phyloP scores from a whole-genome alignment of 495 filamentous ascomycete species.

The Hamigera avellanea region DNA sequence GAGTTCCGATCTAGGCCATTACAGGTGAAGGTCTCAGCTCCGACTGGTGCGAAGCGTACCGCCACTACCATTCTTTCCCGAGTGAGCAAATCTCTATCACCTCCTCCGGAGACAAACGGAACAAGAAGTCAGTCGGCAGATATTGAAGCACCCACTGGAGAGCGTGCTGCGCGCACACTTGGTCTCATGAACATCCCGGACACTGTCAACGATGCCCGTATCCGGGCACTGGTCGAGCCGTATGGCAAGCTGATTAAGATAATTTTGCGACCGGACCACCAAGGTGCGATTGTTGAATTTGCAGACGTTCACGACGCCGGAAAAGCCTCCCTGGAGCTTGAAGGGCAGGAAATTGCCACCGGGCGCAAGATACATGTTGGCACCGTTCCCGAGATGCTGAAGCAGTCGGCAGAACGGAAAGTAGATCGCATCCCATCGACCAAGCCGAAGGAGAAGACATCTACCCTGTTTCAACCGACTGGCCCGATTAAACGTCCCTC shows the following conservation, averaged over 20 bases:
- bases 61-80: slow-evolving; percentile 30
- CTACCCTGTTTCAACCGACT: slow-evolving; percentile 36
- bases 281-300: slow-evolving; percentile 84
- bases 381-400: slow-evolving; percentile 54
- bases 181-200: slow-evolving; percentile 52
- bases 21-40: slow-evolving; percentile 50
- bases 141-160: slow-evolving; percentile 17
- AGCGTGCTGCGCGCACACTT: slow-evolving; percentile 41
- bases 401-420: slow-evolving; percentile 44
- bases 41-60: slow-evolving; percentile 34
- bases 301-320: slow-evolving; percentile 56
- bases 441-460: slow-evolving; percentile 29
- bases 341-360: slow-evolving; percentile 54
- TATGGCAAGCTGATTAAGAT: slow-evolving; percentile 45
- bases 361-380: slow-evolving; percentile 60
- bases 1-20: slow-evolving; percentile 58
- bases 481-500: slow-evolving; percentile 46
- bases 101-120: slow-evolving; percentile 28
- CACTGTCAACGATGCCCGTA: slow-evolving; percentile 52
- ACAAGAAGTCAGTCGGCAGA: slow-evolving; percentile 5
- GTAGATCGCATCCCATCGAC: slow-evolving; percentile 32
- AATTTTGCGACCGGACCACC: slow-evolving; percentile 55
- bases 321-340: slow-evolving; percentile 61
- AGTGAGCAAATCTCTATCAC: slow-evolving; percentile 22
- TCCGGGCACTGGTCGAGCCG: slow-evolving; percentile 49